Conservation (phyloP, 179 eudicot genomes). For the Camellia oleifera region DNA sequence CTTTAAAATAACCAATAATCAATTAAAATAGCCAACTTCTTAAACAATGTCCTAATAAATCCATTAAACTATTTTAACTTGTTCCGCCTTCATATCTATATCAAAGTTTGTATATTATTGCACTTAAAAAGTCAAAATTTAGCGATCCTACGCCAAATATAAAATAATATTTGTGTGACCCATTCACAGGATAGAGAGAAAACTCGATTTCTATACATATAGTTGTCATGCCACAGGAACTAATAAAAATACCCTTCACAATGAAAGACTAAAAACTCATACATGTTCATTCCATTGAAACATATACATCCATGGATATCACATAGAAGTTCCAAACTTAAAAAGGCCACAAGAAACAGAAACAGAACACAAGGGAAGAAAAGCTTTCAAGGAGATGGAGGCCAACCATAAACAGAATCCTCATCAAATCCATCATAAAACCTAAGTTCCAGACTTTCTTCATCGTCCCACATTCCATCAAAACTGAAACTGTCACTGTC, state of each 20-base stretch:
- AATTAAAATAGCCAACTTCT: too few relatives aligned
- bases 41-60: too few relatives aligned
- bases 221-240: neutral
- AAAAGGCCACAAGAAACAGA: slow-evolving; percentile 1
- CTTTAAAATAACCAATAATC: too few relatives aligned
- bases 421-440: slow-evolving; percentile 48
- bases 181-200: too few relatives aligned
- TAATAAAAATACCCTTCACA: neutral
- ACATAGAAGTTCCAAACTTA: neutral
- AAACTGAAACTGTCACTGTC: slow-evolving; percentile 55
- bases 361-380: neutral
- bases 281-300: neutral
- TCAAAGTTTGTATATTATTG: too few relatives aligned
- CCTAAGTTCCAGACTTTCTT: slow-evolving; percentile 45
- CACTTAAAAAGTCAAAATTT: too few relatives aligned
- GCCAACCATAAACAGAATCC: slow-evolving; percentile 58
- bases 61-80: too few relatives aligned
- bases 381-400: slow-evolving; percentile 51
- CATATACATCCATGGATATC: slow-evolving; percentile 8
- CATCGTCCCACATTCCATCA: slow-evolving; percentile 61
- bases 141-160: too few relatives aligned
- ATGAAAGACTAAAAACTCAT: slow-evolving; percentile 1
- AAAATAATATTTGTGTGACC: too few relatives aligned
- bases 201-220: neutral
- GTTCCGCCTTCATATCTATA: too few relatives aligned